phyloP scores from a whole-genome alignment of 805 yeast genomes.

The Pichia rugopelliculosa region DNA sequence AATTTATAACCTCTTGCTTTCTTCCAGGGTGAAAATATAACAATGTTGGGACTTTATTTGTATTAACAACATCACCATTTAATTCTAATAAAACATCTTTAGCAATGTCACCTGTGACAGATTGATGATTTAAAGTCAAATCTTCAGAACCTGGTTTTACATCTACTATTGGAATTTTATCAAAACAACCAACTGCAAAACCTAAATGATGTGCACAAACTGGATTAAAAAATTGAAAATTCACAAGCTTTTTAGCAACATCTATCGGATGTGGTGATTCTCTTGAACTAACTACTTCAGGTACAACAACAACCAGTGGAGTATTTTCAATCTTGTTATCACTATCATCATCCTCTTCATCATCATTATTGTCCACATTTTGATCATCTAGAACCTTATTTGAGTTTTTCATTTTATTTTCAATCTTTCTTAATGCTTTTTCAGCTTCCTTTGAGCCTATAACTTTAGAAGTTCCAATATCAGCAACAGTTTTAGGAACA shows the following conservation, averaged over 20 bases:
- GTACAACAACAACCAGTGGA: slow-evolving; percentile 61
- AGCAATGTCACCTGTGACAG: slow-evolving; percentile 23
- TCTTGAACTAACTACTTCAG: slow-evolving; percentile 57
- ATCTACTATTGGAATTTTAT: slow-evolving; percentile 48
- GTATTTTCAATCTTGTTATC: slow-evolving; percentile 36
- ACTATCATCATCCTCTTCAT: slow-evolving; percentile 29
- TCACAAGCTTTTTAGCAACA: slow-evolving; percentile 62
- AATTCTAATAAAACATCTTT: slow-evolving; percentile 19
- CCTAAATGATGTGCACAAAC: slow-evolving; percentile 93
- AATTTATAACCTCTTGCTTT: slow-evolving; percentile 50
- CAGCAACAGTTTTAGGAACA: slow-evolving; percentile 72
- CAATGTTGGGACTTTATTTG: slow-evolving; percentile 43
- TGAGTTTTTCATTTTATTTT: slow-evolving; percentile 1
- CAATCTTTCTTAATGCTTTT: slow-evolving; percentile 20
- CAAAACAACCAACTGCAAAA: slow-evolving; percentile 89
- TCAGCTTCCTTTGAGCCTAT: slow-evolving; percentile 35
- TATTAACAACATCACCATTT: slow-evolving; percentile 14
- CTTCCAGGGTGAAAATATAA: slow-evolving; percentile 59
- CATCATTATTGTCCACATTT: slow-evolving; percentile 16
- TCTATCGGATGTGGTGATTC: slow-evolving; percentile 75
- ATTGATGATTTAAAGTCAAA: slow-evolving; percentile 13
- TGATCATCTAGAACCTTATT: slow-evolving; percentile 21
- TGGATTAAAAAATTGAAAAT: slow-evolving; percentile 76
- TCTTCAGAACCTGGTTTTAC: slow-evolving; percentile 28
- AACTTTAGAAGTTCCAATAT: slow-evolving; percentile 46